A percentile compares a stretch with the other conserved stretches of the same genome.
phyloP scores from a whole-genome alignment of 129 eudicot genomes.

The Flaveria sonorensis region DNA sequence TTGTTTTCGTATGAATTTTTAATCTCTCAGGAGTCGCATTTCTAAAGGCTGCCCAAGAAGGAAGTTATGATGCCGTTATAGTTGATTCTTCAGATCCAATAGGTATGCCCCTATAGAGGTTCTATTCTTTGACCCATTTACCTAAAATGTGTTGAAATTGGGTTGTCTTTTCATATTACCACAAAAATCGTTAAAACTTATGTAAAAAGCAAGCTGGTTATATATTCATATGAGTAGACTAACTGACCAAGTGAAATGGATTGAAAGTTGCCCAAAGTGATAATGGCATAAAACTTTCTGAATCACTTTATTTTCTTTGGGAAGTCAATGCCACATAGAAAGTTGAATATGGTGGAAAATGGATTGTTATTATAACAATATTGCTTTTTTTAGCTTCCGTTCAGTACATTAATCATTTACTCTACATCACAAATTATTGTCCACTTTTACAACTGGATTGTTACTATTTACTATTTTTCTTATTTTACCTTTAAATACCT shows the following conservation, averaged over 20 bases:
- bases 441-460: background rate
- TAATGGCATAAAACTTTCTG: background rate
- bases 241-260: background rate
- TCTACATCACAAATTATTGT: constrained; percentile 5
- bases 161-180: background rate
- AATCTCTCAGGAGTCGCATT: constrained; percentile 78
- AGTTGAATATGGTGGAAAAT: background rate
- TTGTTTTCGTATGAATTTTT: background rate
- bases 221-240: background rate
- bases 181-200: background rate
- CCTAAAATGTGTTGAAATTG: background rate
- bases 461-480: background rate
- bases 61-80: constrained; percentile 94
- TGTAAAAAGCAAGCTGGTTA: background rate
- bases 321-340: background rate
- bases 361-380: background rate
- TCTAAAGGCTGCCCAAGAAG: constrained; percentile 76
- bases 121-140: background rate
- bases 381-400: background rate
- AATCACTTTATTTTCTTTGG: background rate
- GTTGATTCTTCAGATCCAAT: constrained; percentile 98
- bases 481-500: background rate
- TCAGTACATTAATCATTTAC: background rate
- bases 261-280: background rate
- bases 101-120: constrained; percentile 42